Base-by-base conservation (phyloP, 2,329 filamentous ascomycete species). In the Alternaria angustiovoidea region DNA sequence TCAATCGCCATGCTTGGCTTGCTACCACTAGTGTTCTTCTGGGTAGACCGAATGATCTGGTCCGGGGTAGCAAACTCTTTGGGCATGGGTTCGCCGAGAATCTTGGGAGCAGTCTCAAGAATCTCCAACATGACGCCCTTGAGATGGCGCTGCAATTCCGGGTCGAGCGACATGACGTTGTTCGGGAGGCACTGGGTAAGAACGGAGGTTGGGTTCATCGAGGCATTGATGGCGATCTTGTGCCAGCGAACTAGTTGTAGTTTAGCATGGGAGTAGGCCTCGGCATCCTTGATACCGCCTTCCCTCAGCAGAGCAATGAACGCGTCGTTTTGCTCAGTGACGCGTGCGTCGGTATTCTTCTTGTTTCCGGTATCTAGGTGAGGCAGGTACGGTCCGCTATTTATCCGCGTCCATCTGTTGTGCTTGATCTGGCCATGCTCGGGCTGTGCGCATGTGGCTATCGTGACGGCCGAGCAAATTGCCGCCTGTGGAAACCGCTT, bases 161-260 rank as follows among this genome's bases (percentile, higher is more conserved):
- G 75, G 67, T 92, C 89, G 12, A 79, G 78, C 5, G 87, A 82
- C 87, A 92, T 91, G 62, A 86, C 85, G 46, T 87, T 84, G 71
- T 92, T 92, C 54, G 87, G 85, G 2, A 84, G 80, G 1, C 89
- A 88, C 12, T 88, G 87, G 1, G 85, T 86, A 0, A 92, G 82
- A 7, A 92, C 89, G 2, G 89, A 87, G 1, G 87, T 89, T 0
- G 90, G 89, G 78, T 92, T 92, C 84, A 92, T 90, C 52, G 88
- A 87, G 0, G 89, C 88, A 75, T 92, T 92, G 81, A 92, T 91
- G 69, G 88, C 89, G 63, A 92, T 86, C 77, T 92, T 92, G 77
- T 92, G 89, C 90, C 90, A 92, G 24, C 90, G 83, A 18, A 92
- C 86, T 42, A 87, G 85, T 77, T 92, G 90, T 46, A 92, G 81